Evolutionary conservation across 805 yeast genomes (phyloP).

Genomic region (Saturnispora zaruensis): DNA sequence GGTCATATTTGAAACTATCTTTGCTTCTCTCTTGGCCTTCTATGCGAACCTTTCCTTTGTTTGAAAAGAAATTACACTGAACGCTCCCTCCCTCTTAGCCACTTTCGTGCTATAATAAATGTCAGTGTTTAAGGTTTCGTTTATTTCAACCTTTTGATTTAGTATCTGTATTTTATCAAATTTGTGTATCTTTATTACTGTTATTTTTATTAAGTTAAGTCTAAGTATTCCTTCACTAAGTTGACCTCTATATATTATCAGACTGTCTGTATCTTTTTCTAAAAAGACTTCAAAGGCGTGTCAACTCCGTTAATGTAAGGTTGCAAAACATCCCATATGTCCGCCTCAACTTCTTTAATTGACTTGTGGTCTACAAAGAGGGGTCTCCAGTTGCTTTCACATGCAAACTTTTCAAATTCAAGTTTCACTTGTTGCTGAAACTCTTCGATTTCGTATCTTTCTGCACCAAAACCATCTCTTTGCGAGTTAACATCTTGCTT

Average conservation of each 20-base stretch:
- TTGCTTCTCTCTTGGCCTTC: conserved; percentile 39
- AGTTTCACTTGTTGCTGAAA: conserved; percentile 68
- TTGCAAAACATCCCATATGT: conserved; percentile 34
- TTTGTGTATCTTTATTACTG: conserved; percentile 1
- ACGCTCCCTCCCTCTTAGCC: background rate
- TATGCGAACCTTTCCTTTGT: conserved; percentile 35
- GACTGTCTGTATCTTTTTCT: background rate
- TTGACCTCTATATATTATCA: too few relatives aligned
- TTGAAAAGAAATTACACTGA: conserved; percentile 9
- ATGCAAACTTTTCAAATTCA: conserved; percentile 41
- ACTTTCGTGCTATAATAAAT: background rate
- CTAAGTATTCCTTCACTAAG: too few relatives aligned
- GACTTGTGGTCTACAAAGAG: conserved; percentile 52
- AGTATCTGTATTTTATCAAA: conserved; percentile 3
- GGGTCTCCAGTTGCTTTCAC: conserved; percentile 31
- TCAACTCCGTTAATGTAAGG: conserved; percentile 14
- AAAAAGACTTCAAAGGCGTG: conserved; percentile 12
- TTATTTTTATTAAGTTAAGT: conserved; percentile 1
- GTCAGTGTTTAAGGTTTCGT: background rate
- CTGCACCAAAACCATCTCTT: conserved; percentile 88
- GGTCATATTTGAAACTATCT: conserved; percentile 38
- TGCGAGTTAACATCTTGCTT: conserved; percentile 34
- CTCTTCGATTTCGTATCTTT: conserved; percentile 69
- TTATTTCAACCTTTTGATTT: background rate
- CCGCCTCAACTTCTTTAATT: conserved; percentile 45